Evolutionary conservation across 257 asterid species (phyloP).

Genomic region (Sherardia arvensis): DNA sequence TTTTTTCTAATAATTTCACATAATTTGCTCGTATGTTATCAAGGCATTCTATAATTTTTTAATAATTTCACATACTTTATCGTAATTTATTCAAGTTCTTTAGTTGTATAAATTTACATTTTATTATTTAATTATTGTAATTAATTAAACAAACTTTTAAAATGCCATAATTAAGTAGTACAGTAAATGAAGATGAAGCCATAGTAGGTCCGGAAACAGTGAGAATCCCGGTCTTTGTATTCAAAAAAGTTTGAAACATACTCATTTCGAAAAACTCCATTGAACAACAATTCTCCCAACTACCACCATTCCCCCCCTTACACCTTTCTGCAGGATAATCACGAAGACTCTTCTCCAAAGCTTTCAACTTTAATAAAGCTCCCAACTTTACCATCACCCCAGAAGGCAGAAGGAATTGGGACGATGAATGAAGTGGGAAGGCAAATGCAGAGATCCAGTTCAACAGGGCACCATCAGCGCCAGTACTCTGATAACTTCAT

Average conservation of each 20-base stretch:
- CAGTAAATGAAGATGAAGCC: background rate
- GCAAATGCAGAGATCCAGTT: slow-evolving; percentile 30
- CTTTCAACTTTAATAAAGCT: slow-evolving; percentile 2
- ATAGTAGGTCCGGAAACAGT: background rate
- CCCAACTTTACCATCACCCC: slow-evolving; percentile 4
- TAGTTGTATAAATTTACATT: too few species aligned
- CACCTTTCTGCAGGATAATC: background rate
- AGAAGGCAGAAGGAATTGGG: background rate
- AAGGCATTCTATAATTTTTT: too few species aligned
- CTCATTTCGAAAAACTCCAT: background rate
- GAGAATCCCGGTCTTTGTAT: slow-evolving; percentile 20
- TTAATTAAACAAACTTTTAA: too few species aligned
- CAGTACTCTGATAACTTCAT: slow-evolving; percentile 26
- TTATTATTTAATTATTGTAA: too few species aligned
- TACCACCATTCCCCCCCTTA: slow-evolving; percentile 6
- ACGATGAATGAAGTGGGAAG: slow-evolving; percentile 23
- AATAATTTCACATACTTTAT: too few species aligned
- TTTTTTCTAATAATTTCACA: too few species aligned
- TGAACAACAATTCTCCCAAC: slow-evolving; percentile 13
- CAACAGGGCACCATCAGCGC: slow-evolving; percentile 22
- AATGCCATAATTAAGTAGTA: too few species aligned
- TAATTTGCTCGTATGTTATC: too few species aligned
- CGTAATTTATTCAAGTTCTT: too few species aligned
- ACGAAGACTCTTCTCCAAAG: background rate
- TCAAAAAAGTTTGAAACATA: slow-evolving; percentile 18